Base-by-base conservation (phyloP, 805 yeast genomes). In the Candida ipomoeae region DNA sequence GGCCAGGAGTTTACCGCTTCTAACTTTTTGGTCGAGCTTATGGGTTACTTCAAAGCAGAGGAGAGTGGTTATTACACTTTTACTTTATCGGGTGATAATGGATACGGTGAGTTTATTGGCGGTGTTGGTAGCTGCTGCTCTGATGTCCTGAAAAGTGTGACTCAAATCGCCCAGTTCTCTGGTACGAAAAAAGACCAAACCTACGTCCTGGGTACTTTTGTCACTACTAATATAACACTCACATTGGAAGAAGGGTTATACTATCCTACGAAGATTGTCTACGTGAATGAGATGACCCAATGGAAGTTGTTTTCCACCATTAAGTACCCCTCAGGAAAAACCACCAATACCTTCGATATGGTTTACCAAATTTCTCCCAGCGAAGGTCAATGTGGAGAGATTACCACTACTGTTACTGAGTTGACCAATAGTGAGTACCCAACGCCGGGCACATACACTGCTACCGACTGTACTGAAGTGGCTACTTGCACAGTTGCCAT, bases 261-360 rank as follows among this genome's bases (percentile, higher is more conserved):
- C 40, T 51, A 51, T 26, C 54, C 54, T 2, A 18, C 48, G 5
- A 51, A 51, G 21, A 23, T 48, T 15, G 40, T 51, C 14, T 42
- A 8, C 32, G 48, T 48, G 7, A 51, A 51, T n/a, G 37, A 40
- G 41, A 21, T 40, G 18, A 48, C 50, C 7, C 46, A 47, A 5
- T 45, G 51, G 26, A 45, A 40, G 13, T 37, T 51, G 8, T 26
- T 29, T 29, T 10, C 34, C 15, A 14, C 26, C 14, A 26, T 51
- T 32, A 39, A 31, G 37, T 48, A 47, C 26, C 29, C 40, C 8
- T 46, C 48, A 3, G 50, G 50, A 7, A 29, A 47, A 31, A 45
- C 48, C 4, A 20, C 14, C 1, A 31, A 34, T 13, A 23, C 17
- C 10, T 29, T 35, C 14, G 48, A 50, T 13, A 47, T 43, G 13